phyloP scores from a whole-genome alignment of 768 basidiomycete genomes.

The Kwoniella sp. region DNA sequence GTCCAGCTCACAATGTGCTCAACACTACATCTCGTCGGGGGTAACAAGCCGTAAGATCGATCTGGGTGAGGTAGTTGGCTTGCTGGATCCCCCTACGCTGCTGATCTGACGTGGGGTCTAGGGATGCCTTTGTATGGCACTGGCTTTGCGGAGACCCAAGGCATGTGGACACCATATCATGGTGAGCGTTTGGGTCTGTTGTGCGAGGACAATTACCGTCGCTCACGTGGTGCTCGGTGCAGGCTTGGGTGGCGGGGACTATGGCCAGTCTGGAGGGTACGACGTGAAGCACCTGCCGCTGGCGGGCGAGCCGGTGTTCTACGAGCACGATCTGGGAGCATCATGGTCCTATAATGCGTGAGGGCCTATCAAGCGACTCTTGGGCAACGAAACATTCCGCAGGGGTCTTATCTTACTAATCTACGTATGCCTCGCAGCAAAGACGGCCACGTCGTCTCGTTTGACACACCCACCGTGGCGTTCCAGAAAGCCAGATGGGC shows the following conservation, averaged over 20 bases:
- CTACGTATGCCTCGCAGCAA: not conserved
- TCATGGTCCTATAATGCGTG: slow-evolving; percentile 13
- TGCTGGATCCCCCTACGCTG: not conserved
- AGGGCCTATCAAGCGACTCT: too few relatives aligned
- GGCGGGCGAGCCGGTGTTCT: slow-evolving; percentile 1
- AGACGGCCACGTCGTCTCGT: slow-evolving; percentile 4
- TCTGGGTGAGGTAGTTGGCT: not conserved
- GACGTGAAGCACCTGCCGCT: slow-evolving; percentile 2
- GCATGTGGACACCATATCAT: slow-evolving; percentile 10
- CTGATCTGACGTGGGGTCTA: not conserved
- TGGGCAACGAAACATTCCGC: too few relatives aligned
- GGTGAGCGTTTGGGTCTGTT: slow-evolving; percentile 1
- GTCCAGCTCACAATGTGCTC: slow-evolving; percentile 3
- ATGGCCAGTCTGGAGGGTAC: slow-evolving; percentile 3
- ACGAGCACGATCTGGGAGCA: slow-evolving; percentile 7
- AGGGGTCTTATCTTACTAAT: too few relatives aligned
- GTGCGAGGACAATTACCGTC: too few relatives aligned
- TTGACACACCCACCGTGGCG: slow-evolving; percentile 6
- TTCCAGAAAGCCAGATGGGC: slow-evolving; percentile 9
- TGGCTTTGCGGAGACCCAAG: slow-evolving; percentile 8
- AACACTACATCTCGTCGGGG: slow-evolving; percentile 2
- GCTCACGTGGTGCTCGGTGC: too few relatives aligned
- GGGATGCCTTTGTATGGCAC: slow-evolving; percentile 11
- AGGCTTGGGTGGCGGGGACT: slow-evolving; percentile 5
- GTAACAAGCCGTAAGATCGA: slow-evolving; percentile 6